Base-by-base conservation (phyloP, 371 early-diverging fungal genomes). In the Mucor piriformis region DNA sequence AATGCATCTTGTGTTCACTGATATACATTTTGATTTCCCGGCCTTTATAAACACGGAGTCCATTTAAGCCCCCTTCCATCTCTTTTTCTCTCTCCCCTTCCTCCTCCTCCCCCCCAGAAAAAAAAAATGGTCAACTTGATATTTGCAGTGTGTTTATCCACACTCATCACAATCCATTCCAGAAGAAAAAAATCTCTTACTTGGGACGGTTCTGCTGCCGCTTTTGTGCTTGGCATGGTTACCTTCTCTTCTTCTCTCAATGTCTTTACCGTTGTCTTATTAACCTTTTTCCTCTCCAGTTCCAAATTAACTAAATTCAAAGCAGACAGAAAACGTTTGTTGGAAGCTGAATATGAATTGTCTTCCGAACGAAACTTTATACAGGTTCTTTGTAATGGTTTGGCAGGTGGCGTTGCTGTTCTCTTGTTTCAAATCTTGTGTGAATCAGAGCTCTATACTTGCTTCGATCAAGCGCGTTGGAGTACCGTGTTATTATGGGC, bases 371-470 rank as follows among this genome's bases (percentile, higher is more conserved):
- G 96, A 10, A 88, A 85, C 33, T 79, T 83, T 25, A 77, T 74
- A 16, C 96, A 95, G 72, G 96, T 94, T 1, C 73, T 90, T 23
- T 89, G 90, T 38, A 95, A 93, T 61, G 93, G 91, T 6, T 70
- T 92, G 6, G 69, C 82, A 0, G 94, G 92, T 10, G 73, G 82
- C 5, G 59, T 92, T n/a, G 80, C 87, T 2, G 70, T 88, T n/a
- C 23, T 74, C 2, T 81, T 88, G 7, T 77, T 69, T 33, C 79
- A 84, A 78, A 42, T 81, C 56, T 62, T 54, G 47, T 61, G 82
- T 71, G 70, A 82, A 62, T 51, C 55, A n/a, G 11, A 27, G 5
- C 38, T 58, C 18, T 46, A 64, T 10, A 24, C 64, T 2, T 71
- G 76, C 25, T 74, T 61, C 52, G 58, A 64, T 59, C 72, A 63